phyloP scores from a whole-genome alignment of 108 stramenopile genomes.

The Bacterosira constricta region DNA sequence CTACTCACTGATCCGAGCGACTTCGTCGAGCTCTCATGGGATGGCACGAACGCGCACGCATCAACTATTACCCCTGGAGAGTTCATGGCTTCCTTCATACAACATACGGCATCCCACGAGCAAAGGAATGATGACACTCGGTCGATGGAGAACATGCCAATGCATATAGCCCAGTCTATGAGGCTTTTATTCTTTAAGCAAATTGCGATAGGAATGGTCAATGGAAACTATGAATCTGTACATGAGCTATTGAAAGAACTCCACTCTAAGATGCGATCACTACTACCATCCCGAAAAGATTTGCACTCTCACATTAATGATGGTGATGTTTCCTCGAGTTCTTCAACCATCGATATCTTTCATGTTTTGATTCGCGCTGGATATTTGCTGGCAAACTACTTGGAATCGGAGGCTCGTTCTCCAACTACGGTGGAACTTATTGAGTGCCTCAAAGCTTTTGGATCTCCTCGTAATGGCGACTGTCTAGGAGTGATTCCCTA shows the following conservation, averaged over 20 bases:
- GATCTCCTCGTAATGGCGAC: neutral
- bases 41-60: conserved; percentile 12
- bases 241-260: conserved; percentile 45
- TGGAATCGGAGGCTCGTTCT: conserved; percentile 61
- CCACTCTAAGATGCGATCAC: conserved; percentile 41
- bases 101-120: neutral
- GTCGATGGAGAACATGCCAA: conserved; percentile 1
- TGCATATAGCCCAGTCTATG: conserved; percentile 33
- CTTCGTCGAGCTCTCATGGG: conserved; percentile 48
- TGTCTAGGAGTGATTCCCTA: conserved; percentile 10
- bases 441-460: conserved; percentile 12
- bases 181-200: conserved; percentile 50
- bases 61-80: conserved; percentile 20
- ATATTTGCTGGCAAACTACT: conserved; percentile 33
- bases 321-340: conserved; percentile 7
- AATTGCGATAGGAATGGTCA: conserved; percentile 15
- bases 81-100: conserved; percentile 26
- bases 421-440: conserved; percentile 48
- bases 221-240: conserved; percentile 33
- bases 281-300: conserved; percentile 66
- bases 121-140: neutral
- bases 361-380: conserved; percentile 38
- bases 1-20: conserved; percentile 45
- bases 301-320: conserved; percentile 58
- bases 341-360: conserved; percentile 20